Evolutionary conservation across 768 basidiomycete species (phyloP), one percentile per base, ranked within the genome.

Genomic region (Naganishia randhawae): DNA sequence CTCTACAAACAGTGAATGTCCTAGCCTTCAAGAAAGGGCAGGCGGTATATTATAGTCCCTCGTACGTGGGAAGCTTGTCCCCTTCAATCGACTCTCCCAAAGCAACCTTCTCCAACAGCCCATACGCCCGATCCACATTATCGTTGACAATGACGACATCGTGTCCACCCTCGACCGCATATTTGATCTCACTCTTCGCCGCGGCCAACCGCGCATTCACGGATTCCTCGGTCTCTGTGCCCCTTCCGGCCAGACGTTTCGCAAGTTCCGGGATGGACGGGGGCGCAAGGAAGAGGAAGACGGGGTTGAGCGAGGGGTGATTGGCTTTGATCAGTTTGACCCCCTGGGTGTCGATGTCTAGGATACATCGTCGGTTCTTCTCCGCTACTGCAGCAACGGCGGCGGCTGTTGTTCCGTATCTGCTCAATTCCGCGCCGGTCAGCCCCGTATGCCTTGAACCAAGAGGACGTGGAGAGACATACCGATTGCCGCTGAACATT

Each of bases 341-440:
- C 57, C 95, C 95, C 91, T 98, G 94, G 11, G 90, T 88, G 75
- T 98, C 95, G 68, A 98, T 98, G 77, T 98, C 95, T 42, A 98
- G 85, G 68, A 98, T 88, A 77, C 95, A 97, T 14, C 91, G 86
- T 70, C 85, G 85, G 17, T 90, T 91, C 3, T 84, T 82, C 19
- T 84, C 80, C 39, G 86, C 83, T 31, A 96, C 88, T 33, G 84
- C 83, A 37, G 84, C 81, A 33, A 98, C 86, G 25, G 92, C 87
- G 70, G 86, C 83, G 70, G 88, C 87, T 72, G 88, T 91, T 5
- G 93, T 95, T n/a, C 94, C 94, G 76, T 98, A 98, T 73, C 57
- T 61, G n/a, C 57, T 17, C 10, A 19, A 25, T 35, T n/a, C n/a
- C n/a, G 29, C 14, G 2, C 25, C 10, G 19, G 27, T 61, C 37